A percentile compares a stretch with the other conserved stretches of the same genome.
phyloP scores from a whole-genome alignment of 306 rosid genomes.

The Fragaria nilgerrensis region DNA sequence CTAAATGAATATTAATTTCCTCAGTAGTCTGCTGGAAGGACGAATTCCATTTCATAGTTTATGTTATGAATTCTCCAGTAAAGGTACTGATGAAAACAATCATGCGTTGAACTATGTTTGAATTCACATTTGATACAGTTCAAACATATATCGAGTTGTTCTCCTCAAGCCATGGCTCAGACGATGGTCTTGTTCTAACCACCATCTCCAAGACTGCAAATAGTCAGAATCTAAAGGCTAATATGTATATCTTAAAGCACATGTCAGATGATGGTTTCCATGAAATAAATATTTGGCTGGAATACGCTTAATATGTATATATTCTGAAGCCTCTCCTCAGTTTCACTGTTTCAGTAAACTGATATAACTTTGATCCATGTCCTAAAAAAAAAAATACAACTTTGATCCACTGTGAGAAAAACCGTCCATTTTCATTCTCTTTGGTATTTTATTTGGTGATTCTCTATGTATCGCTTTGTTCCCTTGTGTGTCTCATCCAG shows the following conservation, averaged over 20 bases:
- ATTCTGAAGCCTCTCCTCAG: slow-evolving; percentile 29
- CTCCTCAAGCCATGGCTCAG: slow-evolving; percentile 82
- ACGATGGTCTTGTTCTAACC: slow-evolving; percentile 89
- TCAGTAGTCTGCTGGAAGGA: slow-evolving; percentile 34
- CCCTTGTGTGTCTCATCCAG: background rate
- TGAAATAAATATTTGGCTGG: too few relatives aligned
- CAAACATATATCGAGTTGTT: slow-evolving; percentile 68
- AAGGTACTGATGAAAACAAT: slow-evolving; percentile 74
- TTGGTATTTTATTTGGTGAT: background rate
- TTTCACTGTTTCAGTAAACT: slow-evolving; percentile 15
- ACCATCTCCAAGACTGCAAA: slow-evolving; percentile 79
- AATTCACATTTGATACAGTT: slow-evolving; percentile 58
- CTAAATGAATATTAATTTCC: background rate
- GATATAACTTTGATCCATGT: too few relatives aligned
- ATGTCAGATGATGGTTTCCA: too few relatives aligned
- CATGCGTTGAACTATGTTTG: slow-evolving; percentile 72
- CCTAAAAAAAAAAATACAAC: background rate
- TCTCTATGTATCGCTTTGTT: background rate
- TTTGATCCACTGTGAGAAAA: background rate
- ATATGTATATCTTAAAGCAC: too few relatives aligned
- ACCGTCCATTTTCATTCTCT: background rate
- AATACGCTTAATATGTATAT: slow-evolving; percentile 4
- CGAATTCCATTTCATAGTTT: slow-evolving; percentile 46
- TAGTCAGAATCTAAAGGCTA: slow-evolving; percentile 70
- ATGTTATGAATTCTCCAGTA: slow-evolving; percentile 50